A percentile compares a stretch with the other conserved stretches of the same genome.
phyloP scores from a whole-genome alignment of 805 yeast genomes.

The Yarrowia yakushimensis region DNA sequence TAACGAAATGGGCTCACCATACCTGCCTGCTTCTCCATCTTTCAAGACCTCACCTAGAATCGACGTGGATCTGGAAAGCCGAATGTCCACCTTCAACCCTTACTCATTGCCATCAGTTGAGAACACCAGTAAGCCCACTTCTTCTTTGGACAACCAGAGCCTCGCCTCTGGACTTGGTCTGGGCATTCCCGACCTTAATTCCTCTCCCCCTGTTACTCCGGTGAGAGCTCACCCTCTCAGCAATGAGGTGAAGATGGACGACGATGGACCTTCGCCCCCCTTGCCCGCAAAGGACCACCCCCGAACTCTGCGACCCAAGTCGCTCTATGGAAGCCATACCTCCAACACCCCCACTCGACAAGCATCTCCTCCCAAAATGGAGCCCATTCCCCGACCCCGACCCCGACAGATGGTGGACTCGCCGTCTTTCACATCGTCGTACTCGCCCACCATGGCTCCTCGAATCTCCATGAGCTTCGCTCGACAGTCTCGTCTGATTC shows the following conservation, averaged over 20 bases:
- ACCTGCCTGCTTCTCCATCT: constrained; percentile 1
- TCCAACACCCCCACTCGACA: background rate
- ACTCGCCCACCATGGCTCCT: constrained; percentile 13
- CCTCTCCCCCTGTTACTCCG: background rate
- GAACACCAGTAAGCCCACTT: background rate
- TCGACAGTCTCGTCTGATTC: constrained; percentile 22
- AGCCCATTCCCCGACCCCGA: constrained; percentile 16
- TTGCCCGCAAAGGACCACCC: constrained; percentile 1
- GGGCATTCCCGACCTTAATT: background rate
- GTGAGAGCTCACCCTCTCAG: constrained; percentile 8
- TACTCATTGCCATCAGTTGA: background rate
- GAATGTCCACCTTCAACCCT: constrained; percentile 18
- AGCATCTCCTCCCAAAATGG: constrained; percentile 10
- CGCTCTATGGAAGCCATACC: background rate
- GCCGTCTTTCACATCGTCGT: constrained; percentile 14
- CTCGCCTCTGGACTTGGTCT: background rate
- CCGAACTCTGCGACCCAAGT: constrained; percentile 14
- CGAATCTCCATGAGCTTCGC: constrained; percentile 21
- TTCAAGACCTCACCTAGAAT: constrained; percentile 11
- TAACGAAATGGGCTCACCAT: background rate
- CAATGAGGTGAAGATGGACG: constrained; percentile 5
- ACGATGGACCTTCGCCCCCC: background rate
- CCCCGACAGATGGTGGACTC: constrained; percentile 1
- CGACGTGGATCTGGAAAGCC: constrained; percentile 10
- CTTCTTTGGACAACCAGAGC: background rate